These are phyloP conservation scores for Cymbomonas tetramitiformis DNA, from an alignment of 139 green algal species.

Conservation along the genomic window DNA sequence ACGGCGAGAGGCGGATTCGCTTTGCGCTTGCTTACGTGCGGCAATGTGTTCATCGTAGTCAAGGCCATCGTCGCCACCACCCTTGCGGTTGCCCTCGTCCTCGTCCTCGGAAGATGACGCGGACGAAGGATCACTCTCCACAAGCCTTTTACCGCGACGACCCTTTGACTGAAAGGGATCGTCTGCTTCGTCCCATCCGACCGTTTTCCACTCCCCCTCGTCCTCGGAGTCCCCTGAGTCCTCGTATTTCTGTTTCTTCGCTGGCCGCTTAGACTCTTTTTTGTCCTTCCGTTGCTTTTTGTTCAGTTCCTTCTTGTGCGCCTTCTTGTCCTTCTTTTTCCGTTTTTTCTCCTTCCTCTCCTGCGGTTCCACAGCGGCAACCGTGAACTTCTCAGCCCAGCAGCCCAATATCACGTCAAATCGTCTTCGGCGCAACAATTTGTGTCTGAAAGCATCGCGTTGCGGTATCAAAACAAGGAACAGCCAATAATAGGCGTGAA, in stretches of 20 bases:
- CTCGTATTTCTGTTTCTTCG: neutral
- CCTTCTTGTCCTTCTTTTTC: conserved; percentile 27
- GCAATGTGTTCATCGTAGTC: too few relatives aligned
- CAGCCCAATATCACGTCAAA: too few relatives aligned
- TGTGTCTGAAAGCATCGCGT: too few relatives aligned
- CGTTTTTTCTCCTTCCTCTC: conserved; percentile 15
- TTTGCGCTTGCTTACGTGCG: too few relatives aligned
- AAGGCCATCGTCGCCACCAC: too few relatives aligned
- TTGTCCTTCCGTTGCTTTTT: conserved; percentile 21
- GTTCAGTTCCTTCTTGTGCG: conserved; percentile 34
- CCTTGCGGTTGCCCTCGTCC: neutral
- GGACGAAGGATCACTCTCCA: neutral
- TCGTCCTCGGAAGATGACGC: neutral
- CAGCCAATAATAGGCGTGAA: too few relatives aligned
- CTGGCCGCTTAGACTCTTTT: neutral
- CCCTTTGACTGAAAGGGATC: neutral
- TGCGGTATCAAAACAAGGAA: too few relatives aligned
- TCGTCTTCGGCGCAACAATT: too few relatives aligned
- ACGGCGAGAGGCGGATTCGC: too few relatives aligned
- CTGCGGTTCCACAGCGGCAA: too few relatives aligned
- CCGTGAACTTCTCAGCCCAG: too few relatives aligned
- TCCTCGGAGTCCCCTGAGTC: neutral
- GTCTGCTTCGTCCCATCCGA: neutral
- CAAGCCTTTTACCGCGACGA: neutral
- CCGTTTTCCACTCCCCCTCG: neutral